phyloP scores from a whole-genome alignment of 1,284 basidiomycete genomes.

The Ustilago nuda region DNA sequence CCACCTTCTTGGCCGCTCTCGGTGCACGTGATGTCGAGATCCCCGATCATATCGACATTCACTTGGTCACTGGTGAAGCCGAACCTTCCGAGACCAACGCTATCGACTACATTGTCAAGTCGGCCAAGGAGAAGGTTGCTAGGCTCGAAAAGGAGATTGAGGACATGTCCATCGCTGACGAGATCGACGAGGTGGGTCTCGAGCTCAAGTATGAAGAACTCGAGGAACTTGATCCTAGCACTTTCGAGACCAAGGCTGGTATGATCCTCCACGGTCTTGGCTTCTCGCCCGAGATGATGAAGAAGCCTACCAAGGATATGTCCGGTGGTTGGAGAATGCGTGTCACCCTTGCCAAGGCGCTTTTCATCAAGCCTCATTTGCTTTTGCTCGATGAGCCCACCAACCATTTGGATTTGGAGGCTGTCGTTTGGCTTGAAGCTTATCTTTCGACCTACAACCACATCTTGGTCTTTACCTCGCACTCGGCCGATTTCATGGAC shows the following conservation, averaged over 20 bases:
- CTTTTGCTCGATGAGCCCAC: constrained; percentile 80
- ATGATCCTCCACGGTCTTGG: constrained; percentile 97
- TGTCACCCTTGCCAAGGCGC: constrained; percentile 92
- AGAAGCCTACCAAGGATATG: constrained; percentile 97
- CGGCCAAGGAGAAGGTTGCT: constrained; percentile 94
- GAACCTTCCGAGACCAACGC: constrained; percentile 97
- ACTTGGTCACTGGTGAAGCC: constrained; percentile 93
- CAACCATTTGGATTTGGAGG: constrained; percentile 93
- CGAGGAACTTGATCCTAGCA: constrained; percentile 93
- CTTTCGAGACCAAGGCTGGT: constrained; percentile 95
- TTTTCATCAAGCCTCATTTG: constrained; percentile 96
- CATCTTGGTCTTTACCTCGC: constrained; percentile 89
- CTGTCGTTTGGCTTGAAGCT: constrained; percentile 98
- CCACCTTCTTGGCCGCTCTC: constrained; percentile 71
- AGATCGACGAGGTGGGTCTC: constrained; percentile 86
- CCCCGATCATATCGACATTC: constrained; percentile 95
- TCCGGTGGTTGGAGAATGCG: constrained; percentile 99
- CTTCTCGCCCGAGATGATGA: constrained; percentile 92
- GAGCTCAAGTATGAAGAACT: constrained; percentile 94
- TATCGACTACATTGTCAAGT: constrained; percentile 92
- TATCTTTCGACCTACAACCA: constrained; percentile 98
- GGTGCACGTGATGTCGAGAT: constrained; percentile 82
- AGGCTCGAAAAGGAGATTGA: constrained; percentile 94
- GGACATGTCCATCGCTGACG: constrained; percentile 88
- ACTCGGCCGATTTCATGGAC: constrained; percentile 99